Conservation (phyloP, 2,329 filamentous ascomycete species). For the Colletotrichum sp. region DNA sequence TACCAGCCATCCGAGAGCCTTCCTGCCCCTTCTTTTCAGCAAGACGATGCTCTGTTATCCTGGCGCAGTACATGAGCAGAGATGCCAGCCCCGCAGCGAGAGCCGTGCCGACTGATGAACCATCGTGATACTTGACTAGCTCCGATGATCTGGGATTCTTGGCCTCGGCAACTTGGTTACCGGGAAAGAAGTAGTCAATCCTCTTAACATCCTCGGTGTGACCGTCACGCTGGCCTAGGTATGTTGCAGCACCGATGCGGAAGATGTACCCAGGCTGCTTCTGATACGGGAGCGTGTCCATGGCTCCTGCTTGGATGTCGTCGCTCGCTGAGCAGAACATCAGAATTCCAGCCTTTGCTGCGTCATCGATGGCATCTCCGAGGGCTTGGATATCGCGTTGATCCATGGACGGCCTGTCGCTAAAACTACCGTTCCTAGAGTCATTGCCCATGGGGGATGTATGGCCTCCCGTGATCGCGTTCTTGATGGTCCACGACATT, state of each 20-base stretch:
- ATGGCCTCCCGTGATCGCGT: neutral
- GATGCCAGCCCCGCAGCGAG: neutral
- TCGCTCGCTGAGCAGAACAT: neutral
- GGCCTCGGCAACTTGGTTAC: neutral
- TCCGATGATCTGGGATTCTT: neutral
- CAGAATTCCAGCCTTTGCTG: neutral
- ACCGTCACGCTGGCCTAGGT: neutral
- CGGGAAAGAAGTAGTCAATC: neutral
- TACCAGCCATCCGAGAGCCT: neutral
- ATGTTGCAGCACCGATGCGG: neutral
- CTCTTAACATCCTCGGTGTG: neutral
- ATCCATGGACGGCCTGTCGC: neutral
- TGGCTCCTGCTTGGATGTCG: neutral
- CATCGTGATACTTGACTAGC: neutral
- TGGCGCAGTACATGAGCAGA: neutral
- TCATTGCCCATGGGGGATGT: neutral
- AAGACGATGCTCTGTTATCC: neutral
- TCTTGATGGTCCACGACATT: neutral
- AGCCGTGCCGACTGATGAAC: neutral
- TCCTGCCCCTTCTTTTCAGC: neutral
- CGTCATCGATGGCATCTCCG: neutral
- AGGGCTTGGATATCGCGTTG: neutral
- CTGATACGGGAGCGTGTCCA: neutral
- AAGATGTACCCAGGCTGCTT: neutral
- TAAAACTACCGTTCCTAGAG: neutral